Base-by-base conservation (phyloP, 768 basidiomycete genomes). In the Macrolepiota albuminosa region DNA sequence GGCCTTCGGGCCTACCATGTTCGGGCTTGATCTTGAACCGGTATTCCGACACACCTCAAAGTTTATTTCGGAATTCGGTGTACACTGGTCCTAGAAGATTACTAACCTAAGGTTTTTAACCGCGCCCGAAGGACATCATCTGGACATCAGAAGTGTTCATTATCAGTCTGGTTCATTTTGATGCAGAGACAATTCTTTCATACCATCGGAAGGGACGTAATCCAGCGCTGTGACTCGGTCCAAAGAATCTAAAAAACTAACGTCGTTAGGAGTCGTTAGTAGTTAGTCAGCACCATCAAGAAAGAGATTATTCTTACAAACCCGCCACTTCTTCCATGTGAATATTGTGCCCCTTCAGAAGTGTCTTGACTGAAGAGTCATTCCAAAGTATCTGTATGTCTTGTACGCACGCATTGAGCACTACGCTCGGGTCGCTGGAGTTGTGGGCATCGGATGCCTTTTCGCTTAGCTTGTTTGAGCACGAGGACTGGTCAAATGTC, bases 41-140 rank as follows among this genome's bases (percentile, higher is more conserved):
- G 69, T 91, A 84, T 68, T 90, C 89, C 6, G 85, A 84, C 24
- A 87, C 87, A 5, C 88, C 88, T 74, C 45, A 34, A 51, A n/a
- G 33, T 55, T 46, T 42, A 33, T 36, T 57, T 24, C 21, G 47
- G 51, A 52, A 54, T 53, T 39, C 33, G 18, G n/a, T 18, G 39
- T 59, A 24, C 50, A 3, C n/a, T 56, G 46, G 47, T 16, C 56
- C 3, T 14, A n/a, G 39, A 56, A 33, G 14, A 56, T 31, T 34
- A 63, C 70, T 8, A 52, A 77, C 80, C 73, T 53, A 69, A 72
- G 2, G 85, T 86, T 70, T 88, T 89, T 50, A 90, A 66, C 14
- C 88, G 81, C 6, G 88, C 88, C 5, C 86, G 81, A 31, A 90
- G 78, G 56, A 90, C 85, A 67, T 90, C 87, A 66, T 89, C 88